These are phyloP conservation scores for Corinectria fuckeliana DNA, from an alignment of 2,329 filamentous ascomycete species.

Conservation along the genomic window DNA sequence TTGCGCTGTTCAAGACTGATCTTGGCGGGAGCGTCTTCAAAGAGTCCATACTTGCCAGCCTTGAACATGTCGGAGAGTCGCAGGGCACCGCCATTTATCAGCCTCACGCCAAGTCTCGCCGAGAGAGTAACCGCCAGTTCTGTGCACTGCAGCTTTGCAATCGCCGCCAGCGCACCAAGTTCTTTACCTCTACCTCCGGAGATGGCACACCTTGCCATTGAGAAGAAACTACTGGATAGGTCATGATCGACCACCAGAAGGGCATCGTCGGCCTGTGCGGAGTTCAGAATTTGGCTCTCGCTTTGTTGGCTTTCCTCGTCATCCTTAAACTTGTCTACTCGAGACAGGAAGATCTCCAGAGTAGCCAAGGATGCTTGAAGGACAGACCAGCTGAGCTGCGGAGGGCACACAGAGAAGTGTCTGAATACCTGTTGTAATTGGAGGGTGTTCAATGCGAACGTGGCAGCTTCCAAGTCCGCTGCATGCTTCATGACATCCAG, in stretches of 20 bases:
- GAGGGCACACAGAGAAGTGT: constrained; percentile 51
- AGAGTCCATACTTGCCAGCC: constrained; percentile 56
- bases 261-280: constrained; percentile 55
- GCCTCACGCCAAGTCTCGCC: constrained; percentile 53
- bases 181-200: constrained; percentile 25
- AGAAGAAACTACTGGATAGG: constrained; percentile 55
- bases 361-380: constrained; percentile 54
- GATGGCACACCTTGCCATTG: constrained; percentile 52
- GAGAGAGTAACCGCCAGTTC: constrained; percentile 55
- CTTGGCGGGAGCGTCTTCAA: constrained; percentile 50
- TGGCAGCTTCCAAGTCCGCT: constrained; percentile 52
- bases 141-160: constrained; percentile 43
- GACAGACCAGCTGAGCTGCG: constrained; percentile 56
- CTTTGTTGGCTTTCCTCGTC: constrained; percentile 47
- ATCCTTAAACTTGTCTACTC: constrained; percentile 51
- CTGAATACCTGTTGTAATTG: constrained; percentile 61
- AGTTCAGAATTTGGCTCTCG: constrained; percentile 48
- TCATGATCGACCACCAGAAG: constrained; percentile 55
- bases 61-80: constrained; percentile 55
- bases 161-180: constrained; percentile 17
- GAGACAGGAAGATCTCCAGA: constrained; percentile 54
- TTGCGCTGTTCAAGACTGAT: constrained; percentile 51
- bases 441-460: constrained; percentile 56
- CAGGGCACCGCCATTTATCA: constrained; percentile 53
- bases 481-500: constrained; percentile 58